Conservation (phyloP, 148 eudicot species). For the Spergularia marina region DNA sequence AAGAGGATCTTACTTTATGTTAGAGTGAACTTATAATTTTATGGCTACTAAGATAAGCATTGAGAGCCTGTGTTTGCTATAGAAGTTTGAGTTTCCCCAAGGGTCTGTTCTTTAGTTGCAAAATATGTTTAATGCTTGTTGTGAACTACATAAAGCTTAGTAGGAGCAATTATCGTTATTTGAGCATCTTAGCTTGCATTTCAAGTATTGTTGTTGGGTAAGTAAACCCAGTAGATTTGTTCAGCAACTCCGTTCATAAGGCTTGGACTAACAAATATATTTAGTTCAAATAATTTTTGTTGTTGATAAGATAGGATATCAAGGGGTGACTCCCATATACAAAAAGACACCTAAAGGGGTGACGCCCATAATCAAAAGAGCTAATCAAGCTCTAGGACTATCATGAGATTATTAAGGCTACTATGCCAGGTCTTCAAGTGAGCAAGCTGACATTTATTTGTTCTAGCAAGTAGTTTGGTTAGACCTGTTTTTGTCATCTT, state of each 20-base stretch:
- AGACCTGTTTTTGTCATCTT: not conserved
- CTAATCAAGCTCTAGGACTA: too few species aligned
- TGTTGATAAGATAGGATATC: too few species aligned
- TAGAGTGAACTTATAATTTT: not conserved
- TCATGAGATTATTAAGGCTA: not conserved
- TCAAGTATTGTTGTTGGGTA: not conserved
- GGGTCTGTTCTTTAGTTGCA: not conserved
- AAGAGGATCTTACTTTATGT: not conserved
- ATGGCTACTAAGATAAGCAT: not conserved
- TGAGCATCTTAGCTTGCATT: too few species aligned
- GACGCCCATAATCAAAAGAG: too few species aligned
- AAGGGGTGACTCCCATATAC: too few species aligned
- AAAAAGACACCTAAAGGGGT: too few species aligned
- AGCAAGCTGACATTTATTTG: not conserved
- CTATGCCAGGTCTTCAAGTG: not conserved
- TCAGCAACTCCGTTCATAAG: not conserved
- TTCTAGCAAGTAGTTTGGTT: not conserved
- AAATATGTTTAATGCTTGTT: not conserved
- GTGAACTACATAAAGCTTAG: too few species aligned
- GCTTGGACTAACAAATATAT: not conserved
- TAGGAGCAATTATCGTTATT: too few species aligned
- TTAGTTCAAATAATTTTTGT: not conserved
- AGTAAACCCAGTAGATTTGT: not conserved
- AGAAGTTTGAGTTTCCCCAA: not conserved
- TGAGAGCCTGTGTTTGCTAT: not conserved